Evolutionary conservation across 2,329 filamentous ascomycete species (phyloP), one percentile per base, ranked within the genome.

Genomic region (Graphilbum sp.): DNA sequence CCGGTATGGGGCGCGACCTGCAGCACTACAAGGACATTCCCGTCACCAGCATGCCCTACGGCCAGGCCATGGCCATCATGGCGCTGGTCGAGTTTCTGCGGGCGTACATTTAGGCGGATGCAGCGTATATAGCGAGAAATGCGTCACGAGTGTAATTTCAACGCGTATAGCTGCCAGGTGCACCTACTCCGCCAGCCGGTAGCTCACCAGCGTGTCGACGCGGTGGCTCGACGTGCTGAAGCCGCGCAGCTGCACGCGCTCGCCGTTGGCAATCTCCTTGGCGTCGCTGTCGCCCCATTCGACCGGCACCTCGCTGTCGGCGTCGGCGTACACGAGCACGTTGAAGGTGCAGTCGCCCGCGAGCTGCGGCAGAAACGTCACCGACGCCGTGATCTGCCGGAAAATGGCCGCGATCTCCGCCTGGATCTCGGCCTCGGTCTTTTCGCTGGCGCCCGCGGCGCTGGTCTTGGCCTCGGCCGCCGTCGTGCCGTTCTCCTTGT

Each of bases 201-300:
- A 98, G 63, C 86, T 95, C 40, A 98, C 90, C 46, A 96, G 61
- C 1, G 90, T 98, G 54, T 95, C 90, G 20, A 98, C 88, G 19
- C 83, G 74, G 57, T 98, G 90, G 51, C 79, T 94, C 47, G 79
- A 86, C 15, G 90, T 98, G 58, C 87, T 95, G 63, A 96, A 98
- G 47, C 88, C 93, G 43, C 90, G 72, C 53, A 98, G 63, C 62
- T 95, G 87, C 23, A 98, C 90, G 54, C 90, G 86, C 65, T 98
- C 90, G 32, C 84, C 88, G 50, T 90, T 83, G 54, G 78, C 67
- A 46, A 98, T 95, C 65, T 98, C 90, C 63, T 94, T 95, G 39
- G 88, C 87, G 58, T 96, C 90, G 49, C 85, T 94, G 61, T 98
- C 90, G 34, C 90, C 90, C 90, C 90, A 98, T 58, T 98, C 90